Percentiles rank a stretch among this genome's conserved stretches.
Conservation (phyloP, 225 moss, liverwort and hornwort species). For the Physcomitrium patens region DNA sequence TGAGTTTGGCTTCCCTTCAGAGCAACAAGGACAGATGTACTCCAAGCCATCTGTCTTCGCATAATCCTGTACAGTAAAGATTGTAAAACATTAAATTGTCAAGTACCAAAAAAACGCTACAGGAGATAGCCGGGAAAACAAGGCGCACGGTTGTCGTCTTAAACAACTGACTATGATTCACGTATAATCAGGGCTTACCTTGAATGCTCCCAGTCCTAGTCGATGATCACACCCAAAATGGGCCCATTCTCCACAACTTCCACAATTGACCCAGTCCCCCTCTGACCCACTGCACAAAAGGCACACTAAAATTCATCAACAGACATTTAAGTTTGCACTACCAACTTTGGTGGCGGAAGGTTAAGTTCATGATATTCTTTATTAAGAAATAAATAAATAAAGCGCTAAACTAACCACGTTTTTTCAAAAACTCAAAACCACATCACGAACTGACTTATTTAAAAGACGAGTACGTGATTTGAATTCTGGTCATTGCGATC, state of each 20-base stretch:
- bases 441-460: too few species aligned
- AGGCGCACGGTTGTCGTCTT: not conserved
- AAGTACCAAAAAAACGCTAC: not conserved
- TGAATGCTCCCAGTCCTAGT: conserved; percentile 91
- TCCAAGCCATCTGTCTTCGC: conserved; percentile 98
- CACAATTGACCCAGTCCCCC: conserved; percentile 99
- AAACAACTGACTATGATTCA: not conserved
- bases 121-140: not conserved
- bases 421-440: too few species aligned
- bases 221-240: conserved; percentile 97
- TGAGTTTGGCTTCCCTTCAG: conserved; percentile 72
- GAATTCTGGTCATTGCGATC: not conserved
- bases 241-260: conserved; percentile 99
- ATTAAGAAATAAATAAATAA: too few species aligned
- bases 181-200: conserved; percentile 45
- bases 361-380: not conserved
- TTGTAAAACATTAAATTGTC: not conserved
- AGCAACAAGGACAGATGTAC: conserved; percentile 95
- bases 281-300: conserved; percentile 75
- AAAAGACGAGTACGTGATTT: not conserved
- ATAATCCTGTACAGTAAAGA: conserved; percentile 70
- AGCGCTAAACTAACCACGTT: too few species aligned
- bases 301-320: conserved; percentile 14
- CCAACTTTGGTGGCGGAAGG: not conserved
- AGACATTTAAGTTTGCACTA: not conserved